phyloP scores from a whole-genome alignment of 345 rosid species.

The Populus deltoides region DNA sequence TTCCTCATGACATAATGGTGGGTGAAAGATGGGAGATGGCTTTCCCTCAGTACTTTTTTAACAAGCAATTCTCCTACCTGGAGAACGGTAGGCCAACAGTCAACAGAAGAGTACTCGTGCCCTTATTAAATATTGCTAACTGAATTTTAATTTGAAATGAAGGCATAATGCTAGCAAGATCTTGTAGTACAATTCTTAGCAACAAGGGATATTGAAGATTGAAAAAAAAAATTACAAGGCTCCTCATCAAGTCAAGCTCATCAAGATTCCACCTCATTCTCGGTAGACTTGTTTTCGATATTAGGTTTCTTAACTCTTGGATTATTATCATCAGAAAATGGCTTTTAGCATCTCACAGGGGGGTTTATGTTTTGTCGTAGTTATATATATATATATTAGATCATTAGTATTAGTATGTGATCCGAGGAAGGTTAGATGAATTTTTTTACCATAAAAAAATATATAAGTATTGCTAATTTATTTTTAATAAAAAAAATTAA shows the following conservation, averaged over 20 bases:
- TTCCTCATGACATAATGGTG: neutral
- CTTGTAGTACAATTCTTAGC: neutral
- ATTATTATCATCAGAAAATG: too few species aligned
- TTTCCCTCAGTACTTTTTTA: conserved; percentile 11
- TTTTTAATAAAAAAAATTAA: too few species aligned
- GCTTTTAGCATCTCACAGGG: too few species aligned
- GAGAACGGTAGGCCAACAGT: conserved; percentile 28
- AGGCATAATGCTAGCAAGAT: neutral
- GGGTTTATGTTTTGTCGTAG: too few species aligned
- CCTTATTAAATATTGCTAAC: neutral
- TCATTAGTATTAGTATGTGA: too few species aligned
- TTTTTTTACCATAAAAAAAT: too few species aligned
- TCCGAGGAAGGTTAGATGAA: accelerated
- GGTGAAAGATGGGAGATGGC: conserved; percentile 21
- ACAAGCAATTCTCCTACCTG: conserved; percentile 23
- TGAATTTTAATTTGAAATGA: neutral
- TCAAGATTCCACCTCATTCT: neutral
- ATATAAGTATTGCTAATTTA: too few species aligned
- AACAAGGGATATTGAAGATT: neutral
- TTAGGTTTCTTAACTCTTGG: too few species aligned
- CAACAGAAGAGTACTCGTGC: neutral
- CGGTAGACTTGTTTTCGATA: too few species aligned
- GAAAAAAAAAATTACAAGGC: neutral
- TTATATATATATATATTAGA: too few species aligned
- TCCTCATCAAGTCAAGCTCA: too few species aligned